A percentile compares a stretch with the other conserved stretches of the same genome.
These are phyloP conservation scores for Apodospora peruviana DNA, from an alignment of 495 filamentous ascomycete species.

Conservation along the genomic window DNA sequence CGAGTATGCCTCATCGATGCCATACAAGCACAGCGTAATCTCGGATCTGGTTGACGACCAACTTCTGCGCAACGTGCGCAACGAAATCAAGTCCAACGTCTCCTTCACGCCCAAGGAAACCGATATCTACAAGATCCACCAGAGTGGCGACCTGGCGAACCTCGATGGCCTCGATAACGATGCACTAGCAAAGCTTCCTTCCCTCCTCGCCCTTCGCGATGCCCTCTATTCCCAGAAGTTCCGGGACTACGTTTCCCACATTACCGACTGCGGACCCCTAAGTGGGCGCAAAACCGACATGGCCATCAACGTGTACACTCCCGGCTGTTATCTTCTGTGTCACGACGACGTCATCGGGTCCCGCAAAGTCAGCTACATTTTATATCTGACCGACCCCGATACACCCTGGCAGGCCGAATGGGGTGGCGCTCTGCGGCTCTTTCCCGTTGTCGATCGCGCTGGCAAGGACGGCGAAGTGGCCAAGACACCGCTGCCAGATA, in stretches of 20 bases:
- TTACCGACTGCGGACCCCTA: slow-evolving; percentile 79
- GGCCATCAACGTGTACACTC: slow-evolving; percentile 98
- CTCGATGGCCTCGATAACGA: slow-evolving; percentile 85
- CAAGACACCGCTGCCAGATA: slow-evolving; percentile 71
- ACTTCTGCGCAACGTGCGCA: slow-evolving; percentile 80
- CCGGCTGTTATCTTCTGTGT: slow-evolving; percentile 90
- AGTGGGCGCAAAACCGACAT: slow-evolving; percentile 97
- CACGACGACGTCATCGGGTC: slow-evolving; percentile 98
- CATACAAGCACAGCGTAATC: slow-evolving; percentile 93
- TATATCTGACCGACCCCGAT: slow-evolving; percentile 93
- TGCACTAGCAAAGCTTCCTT: slow-evolving; percentile 75
- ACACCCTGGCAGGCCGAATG: slow-evolving; percentile 85
- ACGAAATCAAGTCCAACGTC: slow-evolving; percentile 82
- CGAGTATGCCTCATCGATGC: slow-evolving; percentile 65
- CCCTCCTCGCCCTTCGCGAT: slow-evolving; percentile 79
- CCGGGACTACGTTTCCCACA: slow-evolving; percentile 76
- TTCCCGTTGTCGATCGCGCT: slow-evolving; percentile 61
- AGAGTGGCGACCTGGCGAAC: slow-evolving; percentile 95
- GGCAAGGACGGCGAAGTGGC: slow-evolving; percentile 63
- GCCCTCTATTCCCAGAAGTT: slow-evolving; percentile 87
- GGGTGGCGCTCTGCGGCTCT: slow-evolving; percentile 89
- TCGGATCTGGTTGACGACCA: slow-evolving; percentile 65
- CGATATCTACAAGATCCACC: slow-evolving; percentile 99
- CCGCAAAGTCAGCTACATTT: slow-evolving; percentile 87
- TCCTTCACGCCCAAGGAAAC: slow-evolving; percentile 98